These are phyloP conservation scores for Odontarrhena argentea DNA, from an alignment of 345 rosid genomes.

Conservation along the genomic window DNA sequence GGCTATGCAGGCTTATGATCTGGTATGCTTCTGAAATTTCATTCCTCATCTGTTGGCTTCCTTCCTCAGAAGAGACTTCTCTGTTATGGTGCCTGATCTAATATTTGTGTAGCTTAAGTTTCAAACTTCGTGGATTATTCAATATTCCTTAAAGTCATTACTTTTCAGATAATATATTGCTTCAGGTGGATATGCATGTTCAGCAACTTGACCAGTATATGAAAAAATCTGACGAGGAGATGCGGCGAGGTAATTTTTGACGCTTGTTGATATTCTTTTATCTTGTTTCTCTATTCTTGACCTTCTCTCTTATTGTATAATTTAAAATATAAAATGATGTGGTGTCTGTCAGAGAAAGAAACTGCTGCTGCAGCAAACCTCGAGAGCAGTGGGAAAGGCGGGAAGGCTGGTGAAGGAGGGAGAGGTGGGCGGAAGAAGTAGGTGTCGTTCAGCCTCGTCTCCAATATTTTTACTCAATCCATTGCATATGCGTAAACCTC, in stretches of 20 bases:
- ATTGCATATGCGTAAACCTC: slow-evolving; percentile 6
- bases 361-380: slow-evolving; percentile 50
- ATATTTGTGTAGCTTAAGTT: slow-evolving; percentile 17
- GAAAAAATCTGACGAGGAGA: slow-evolving; percentile 76
- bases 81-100: slow-evolving; percentile 12
- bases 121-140: slow-evolving; percentile 6
- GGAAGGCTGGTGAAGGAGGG: slow-evolving; percentile 71
- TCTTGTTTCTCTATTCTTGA: background rate
- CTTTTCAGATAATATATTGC: slow-evolving; percentile 38
- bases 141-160: slow-evolving; percentile 31
- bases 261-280: background rate
- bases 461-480: background rate
- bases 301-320: slow-evolving; percentile 7
- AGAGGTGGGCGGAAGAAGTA: slow-evolving; percentile 99
- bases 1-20: slow-evolving; percentile 91
- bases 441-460: slow-evolving; percentile 23
- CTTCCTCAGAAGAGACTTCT: background rate
- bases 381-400: slow-evolving; percentile 57
- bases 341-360: slow-evolving; percentile 61
- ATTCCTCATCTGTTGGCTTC: background rate
- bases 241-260: slow-evolving; percentile 62
- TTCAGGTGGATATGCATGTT: slow-evolving; percentile 94
- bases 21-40: slow-evolving; percentile 48
- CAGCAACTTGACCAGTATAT: slow-evolving; percentile 92
- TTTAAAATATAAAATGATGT: slow-evolving; percentile 2